phyloP scores from a whole-genome alignment of 176 grass and related monocot genomes.

The Musa beccarii region DNA sequence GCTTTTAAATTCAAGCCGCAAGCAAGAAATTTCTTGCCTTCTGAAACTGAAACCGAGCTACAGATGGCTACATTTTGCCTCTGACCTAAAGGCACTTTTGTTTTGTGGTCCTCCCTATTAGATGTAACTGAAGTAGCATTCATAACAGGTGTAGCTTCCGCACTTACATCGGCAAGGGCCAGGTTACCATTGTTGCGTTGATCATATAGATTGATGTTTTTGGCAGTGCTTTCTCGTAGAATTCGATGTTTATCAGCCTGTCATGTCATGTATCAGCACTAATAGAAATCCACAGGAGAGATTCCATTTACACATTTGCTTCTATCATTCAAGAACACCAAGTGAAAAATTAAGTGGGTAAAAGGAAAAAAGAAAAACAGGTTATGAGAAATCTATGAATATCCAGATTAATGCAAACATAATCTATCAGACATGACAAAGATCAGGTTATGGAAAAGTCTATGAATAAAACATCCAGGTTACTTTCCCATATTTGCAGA shows the following conservation, averaged over 20 bases:
- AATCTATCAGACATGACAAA: too few relatives aligned
- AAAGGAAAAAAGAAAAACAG: not conserved
- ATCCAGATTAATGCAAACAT: too few relatives aligned
- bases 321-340: not conserved
- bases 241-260: constrained; percentile 85
- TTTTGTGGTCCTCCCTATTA: constrained; percentile 27
- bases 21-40: not conserved
- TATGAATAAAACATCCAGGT: not conserved
- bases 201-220: constrained; percentile 28
- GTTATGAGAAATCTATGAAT: not conserved
- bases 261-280: constrained; percentile 7
- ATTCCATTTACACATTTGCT: not conserved
- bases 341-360: not conserved
- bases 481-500: not conserved
- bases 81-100: constrained; percentile 21
- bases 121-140: constrained; percentile 19
- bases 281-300: not conserved
- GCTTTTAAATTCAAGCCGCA: constrained; percentile 27
- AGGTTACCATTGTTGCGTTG: constrained; percentile 12
- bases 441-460: too few relatives aligned
- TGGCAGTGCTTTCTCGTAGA: constrained; percentile 56
- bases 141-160: constrained; percentile 22
- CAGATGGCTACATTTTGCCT: constrained; percentile 11
- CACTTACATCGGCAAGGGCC: not conserved
- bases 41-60: constrained; percentile 12